Conservation (phyloP, 2,329 filamentous ascomycete genomes). For the Ascochyta rabiei region DNA sequence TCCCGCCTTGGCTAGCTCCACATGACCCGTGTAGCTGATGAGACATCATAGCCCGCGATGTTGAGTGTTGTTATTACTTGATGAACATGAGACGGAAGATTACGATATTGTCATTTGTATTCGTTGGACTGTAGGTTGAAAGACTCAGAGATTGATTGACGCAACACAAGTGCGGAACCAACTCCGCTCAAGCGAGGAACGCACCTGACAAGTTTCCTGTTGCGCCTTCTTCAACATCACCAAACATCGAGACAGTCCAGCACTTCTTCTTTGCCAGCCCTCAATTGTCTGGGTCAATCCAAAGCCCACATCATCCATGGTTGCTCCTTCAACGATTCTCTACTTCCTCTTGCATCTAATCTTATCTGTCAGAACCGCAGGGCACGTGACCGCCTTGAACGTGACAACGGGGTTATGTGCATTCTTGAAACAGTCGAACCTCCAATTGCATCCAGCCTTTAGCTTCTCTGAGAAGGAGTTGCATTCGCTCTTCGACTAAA, state of each 20-base stretch:
- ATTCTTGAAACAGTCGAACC: slow-evolving; percentile 46
- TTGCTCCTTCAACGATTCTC: not conserved
- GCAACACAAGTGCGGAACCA: not conserved
- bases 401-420: slow-evolving; percentile 43
- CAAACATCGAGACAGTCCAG: not conserved
- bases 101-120: not conserved
- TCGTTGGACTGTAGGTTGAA: not conserved
- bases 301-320: not conserved
- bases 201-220: not conserved
- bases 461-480: slow-evolving; percentile 44
- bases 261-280: too few relatives aligned
- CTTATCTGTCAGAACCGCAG: slow-evolving; percentile 39
- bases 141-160: not conserved
- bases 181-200: not conserved
- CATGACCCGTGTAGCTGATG: not conserved
- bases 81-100: not conserved
- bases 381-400: slow-evolving; percentile 44
- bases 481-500: slow-evolving; percentile 39
- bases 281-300: not conserved
- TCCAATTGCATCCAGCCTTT: slow-evolving; percentile 46
- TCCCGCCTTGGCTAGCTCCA: not conserved
- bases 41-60: not conserved
- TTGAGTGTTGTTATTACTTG: too few relatives aligned
- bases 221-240: not conserved
- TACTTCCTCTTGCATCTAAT: slow-evolving; percentile 34